Conservation (phyloP, 2,329 filamentous ascomycete species). For the Plenodomus tracheiphilus region DNA sequence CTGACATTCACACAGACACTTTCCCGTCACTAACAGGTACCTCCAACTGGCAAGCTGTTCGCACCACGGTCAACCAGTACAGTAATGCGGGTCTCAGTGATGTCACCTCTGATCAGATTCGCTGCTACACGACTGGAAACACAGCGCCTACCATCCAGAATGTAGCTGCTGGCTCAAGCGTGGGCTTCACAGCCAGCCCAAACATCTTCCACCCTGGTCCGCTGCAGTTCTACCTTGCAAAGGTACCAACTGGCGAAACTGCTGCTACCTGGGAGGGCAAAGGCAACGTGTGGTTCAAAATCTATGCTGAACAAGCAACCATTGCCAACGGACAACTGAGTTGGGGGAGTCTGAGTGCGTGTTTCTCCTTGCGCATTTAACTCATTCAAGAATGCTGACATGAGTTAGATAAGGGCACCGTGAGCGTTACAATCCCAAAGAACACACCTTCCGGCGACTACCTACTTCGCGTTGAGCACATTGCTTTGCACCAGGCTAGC, state of each 20-base stretch:
- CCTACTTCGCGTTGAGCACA: constrained; percentile 52
- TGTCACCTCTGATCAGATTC: constrained; percentile 26
- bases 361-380: fast-evolving
- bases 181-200: constrained; percentile 35
- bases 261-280: constrained; percentile 37
- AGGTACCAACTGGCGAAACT: constrained; percentile 37
- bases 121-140: constrained; percentile 28
- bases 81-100: constrained; percentile 15
- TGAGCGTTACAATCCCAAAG: constrained; percentile 46
- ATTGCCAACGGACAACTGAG: constrained; percentile 8
- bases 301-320: constrained; percentile 19
- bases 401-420: constrained; percentile 15
- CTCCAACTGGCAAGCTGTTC: constrained; percentile 1
- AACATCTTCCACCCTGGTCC: constrained; percentile 39
- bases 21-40: constrained; percentile 1
- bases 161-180: constrained; percentile 29
- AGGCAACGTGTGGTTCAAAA: constrained; percentile 44
- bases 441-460: constrained; percentile 50
- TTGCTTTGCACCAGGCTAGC: constrained; percentile 48
- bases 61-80: constrained; percentile 1
- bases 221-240: constrained; percentile 45
- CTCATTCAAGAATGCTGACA: background rate
- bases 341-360: constrained; percentile 8
- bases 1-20: background rate
- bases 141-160: constrained; percentile 10